Conservation (phyloP, 441 rosid species). For the Gossypium trilobum region DNA sequence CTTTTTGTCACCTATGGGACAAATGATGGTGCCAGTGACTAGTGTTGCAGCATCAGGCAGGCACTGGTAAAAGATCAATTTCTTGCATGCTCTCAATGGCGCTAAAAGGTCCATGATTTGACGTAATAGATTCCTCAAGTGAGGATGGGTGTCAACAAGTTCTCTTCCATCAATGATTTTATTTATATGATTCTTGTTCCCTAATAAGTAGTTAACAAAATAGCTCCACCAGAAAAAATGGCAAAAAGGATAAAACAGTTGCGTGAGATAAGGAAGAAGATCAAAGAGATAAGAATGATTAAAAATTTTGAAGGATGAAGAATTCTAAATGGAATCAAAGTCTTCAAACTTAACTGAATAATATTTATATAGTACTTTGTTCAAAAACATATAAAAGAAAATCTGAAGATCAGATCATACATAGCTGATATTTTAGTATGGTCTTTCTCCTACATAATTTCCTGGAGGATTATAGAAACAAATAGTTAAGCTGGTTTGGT, state of each 20-base stretch:
- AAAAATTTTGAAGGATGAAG: neutral
- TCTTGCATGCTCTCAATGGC: constrained; percentile 16
- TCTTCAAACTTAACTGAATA: neutral
- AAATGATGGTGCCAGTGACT: constrained; percentile 25
- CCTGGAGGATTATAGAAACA: constrained; percentile 86
- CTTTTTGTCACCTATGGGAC: constrained; percentile 13
- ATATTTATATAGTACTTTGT: neutral
- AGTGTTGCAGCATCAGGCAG: neutral
- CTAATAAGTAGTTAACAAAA: neutral
- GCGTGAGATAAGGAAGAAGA: neutral
- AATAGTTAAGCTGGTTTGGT: constrained; percentile 45
- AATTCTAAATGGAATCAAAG: neutral
- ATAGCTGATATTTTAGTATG: constrained; percentile 29
- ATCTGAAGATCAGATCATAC: neutral
- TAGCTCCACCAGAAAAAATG: neutral
- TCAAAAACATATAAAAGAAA: neutral
- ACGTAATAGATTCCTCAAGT: constrained; percentile 9
- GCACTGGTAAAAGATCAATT: constrained; percentile 2
- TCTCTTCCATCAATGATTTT: neutral
- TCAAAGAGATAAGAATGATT: neutral
- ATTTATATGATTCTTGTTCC: neutral
- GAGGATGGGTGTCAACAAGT: neutral
- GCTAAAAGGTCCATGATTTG: constrained; percentile 6
- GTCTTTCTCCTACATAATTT: constrained; percentile 57
- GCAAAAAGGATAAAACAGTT: neutral